A percentile compares a stretch with the other conserved stretches of the same genome.
These are phyloP conservation scores for Myriosclerotinia scirpicola DNA, from an alignment of 2,329 filamentous ascomycete genomes.

Conservation along the genomic window DNA sequence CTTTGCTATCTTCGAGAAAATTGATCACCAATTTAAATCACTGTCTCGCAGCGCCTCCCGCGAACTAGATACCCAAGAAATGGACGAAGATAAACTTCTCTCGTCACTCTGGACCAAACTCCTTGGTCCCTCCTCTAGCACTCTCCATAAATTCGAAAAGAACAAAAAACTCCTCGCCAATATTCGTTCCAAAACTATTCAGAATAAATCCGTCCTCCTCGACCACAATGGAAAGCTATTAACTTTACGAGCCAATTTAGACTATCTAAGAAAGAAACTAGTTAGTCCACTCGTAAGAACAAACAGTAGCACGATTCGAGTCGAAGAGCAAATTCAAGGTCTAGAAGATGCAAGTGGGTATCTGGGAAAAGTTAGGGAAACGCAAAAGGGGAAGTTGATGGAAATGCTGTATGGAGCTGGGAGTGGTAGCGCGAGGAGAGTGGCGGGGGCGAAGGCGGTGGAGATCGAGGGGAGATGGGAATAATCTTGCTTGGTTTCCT, in stretches of 20 bases:
- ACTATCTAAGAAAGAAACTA: constrained; percentile 78
- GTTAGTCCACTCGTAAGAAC: constrained; percentile 78
- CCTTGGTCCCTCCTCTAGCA: constrained; percentile 70
- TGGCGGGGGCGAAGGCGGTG: constrained; percentile 23
- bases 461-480: constrained; percentile 32
- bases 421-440: constrained; percentile 29
- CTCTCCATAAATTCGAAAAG: constrained; percentile 87
- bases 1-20: constrained; percentile 86
- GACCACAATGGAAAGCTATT: constrained; percentile 84
- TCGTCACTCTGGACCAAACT: constrained; percentile 83
- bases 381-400: constrained; percentile 81
- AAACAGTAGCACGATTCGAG: constrained; percentile 66
- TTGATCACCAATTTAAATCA: constrained; percentile 88
- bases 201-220: constrained; percentile 82
- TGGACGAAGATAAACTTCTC: constrained; percentile 76
- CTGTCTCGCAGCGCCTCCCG: constrained; percentile 81
- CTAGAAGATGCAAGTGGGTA: constrained; percentile 78
- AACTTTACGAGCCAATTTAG: constrained; percentile 81
- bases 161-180: constrained; percentile 78
- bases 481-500: constrained; percentile 13
- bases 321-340: constrained; percentile 84
- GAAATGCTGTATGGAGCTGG: constrained; percentile 67
- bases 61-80: constrained; percentile 79
- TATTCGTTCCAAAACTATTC: constrained; percentile 78
- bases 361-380: constrained; percentile 70